These are phyloP conservation scores for Pythium pyrilobum DNA, from an alignment of 352 stramenopile genomes.

Conservation along the genomic window DNA sequence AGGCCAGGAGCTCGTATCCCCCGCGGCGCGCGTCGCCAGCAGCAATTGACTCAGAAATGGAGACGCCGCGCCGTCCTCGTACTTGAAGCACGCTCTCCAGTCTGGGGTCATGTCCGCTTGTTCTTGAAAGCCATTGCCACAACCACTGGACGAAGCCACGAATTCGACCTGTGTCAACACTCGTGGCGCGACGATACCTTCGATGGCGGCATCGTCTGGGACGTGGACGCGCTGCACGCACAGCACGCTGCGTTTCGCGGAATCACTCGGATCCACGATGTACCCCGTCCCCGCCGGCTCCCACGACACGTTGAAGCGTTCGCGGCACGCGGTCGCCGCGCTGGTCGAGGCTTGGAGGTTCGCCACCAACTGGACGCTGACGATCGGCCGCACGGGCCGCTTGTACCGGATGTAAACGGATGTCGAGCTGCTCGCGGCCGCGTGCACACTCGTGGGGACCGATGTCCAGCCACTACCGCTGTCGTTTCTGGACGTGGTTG, in stretches of 20 bases:
- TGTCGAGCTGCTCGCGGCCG: too few relatives aligned
- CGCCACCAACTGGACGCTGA: background rate
- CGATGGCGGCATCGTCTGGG: background rate
- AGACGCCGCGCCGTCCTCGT: background rate
- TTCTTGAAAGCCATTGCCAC: background rate
- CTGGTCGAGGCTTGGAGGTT: background rate
- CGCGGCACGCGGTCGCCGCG: background rate
- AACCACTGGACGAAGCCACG: background rate
- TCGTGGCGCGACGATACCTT: background rate
- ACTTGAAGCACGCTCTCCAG: conserved; percentile 1
- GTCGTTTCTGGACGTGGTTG: too few relatives aligned
- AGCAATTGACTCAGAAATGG: background rate
- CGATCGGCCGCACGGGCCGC: conserved; percentile 13
- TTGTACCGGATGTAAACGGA: conserved; percentile 8
- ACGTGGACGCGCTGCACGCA: background rate
- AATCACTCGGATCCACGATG: background rate
- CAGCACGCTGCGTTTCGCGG: background rate
- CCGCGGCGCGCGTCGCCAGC: background rate
- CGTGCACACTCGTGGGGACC: background rate
- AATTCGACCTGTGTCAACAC: background rate
- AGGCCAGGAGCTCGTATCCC: background rate
- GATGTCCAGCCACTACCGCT: background rate
- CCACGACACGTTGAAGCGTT: conserved; percentile 1
- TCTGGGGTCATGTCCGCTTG: background rate
- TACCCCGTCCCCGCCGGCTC: conserved; percentile 4